phyloP scores from a whole-genome alignment of 371 early-diverging fungal species.

The Mucor circinelloides region DNA sequence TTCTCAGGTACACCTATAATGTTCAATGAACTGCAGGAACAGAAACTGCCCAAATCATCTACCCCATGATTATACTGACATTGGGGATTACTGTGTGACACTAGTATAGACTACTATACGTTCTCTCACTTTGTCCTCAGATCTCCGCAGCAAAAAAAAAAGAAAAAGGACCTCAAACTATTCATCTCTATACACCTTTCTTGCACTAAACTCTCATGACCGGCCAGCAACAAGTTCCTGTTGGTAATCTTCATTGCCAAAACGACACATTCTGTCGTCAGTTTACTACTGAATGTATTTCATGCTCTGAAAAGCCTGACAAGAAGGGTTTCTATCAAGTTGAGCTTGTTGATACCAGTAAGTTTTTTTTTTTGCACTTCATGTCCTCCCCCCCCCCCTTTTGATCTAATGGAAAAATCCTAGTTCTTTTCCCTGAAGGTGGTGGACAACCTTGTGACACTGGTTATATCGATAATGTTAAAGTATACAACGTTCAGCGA shows the following conservation, averaged over 20 bases:
- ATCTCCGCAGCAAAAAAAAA: too few relatives aligned
- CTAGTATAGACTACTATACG: too few relatives aligned
- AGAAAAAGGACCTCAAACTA: background rate
- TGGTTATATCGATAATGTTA: conserved; percentile 60
- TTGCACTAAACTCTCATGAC: background rate
- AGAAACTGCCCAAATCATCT: too few relatives aligned
- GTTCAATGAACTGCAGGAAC: too few relatives aligned
- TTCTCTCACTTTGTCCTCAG: too few relatives aligned
- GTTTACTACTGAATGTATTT: conserved; percentile 34
- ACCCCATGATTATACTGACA: too few relatives aligned
- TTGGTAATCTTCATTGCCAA: conserved; percentile 45
- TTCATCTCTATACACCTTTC: background rate
- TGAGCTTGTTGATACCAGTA: conserved; percentile 44
- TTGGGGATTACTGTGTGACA: too few relatives aligned
- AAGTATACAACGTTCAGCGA: conserved; percentile 64
- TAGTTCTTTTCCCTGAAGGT: conserved; percentile 75
- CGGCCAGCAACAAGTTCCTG: conserved; percentile 34
- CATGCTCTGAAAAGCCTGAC: conserved; percentile 41
- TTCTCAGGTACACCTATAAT: too few relatives aligned
- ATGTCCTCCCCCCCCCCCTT: background rate
- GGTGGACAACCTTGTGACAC: conserved; percentile 77
- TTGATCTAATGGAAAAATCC: background rate
- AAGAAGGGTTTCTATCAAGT: conserved; percentile 49
- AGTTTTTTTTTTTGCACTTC: background rate
- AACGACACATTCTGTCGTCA: conserved; percentile 35